Percentiles rank a stretch among this genome's conserved stretches.
Conservation (phyloP, 2,329 filamentous ascomycete genomes). For the Trichoderma hamatum region DNA sequence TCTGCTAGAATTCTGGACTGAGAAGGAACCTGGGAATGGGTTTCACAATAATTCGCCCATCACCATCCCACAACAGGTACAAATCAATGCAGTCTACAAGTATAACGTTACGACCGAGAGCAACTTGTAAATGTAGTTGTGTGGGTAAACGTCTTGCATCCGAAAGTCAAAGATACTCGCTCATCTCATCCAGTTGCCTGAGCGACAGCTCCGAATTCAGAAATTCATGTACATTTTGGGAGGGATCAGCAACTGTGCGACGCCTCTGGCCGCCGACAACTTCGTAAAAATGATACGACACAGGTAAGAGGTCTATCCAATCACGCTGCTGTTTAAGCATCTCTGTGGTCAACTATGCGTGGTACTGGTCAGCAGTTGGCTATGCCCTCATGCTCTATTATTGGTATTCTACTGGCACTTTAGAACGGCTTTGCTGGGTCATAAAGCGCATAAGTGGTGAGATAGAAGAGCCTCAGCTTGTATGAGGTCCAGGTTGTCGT, state of each 20-base stretch:
- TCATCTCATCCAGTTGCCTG: slow-evolving; percentile 24
- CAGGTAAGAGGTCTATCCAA: neutral
- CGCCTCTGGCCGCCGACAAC: neutral
- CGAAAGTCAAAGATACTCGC: slow-evolving; percentile 35
- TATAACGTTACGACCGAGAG: slow-evolving; percentile 34
- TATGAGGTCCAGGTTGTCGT: no score
- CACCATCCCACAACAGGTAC: slow-evolving; percentile 36
- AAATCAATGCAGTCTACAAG: slow-evolving; percentile 40
- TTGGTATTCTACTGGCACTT: neutral
- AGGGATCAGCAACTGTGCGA: neutral
- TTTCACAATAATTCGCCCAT: slow-evolving; percentile 39
- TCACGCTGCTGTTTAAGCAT: neutral
- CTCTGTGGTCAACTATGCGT: neutral
- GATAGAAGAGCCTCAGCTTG: neutral
- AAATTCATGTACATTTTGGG: neutral
- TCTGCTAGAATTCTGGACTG: slow-evolving; percentile 29
- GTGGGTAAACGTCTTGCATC: slow-evolving; percentile 35
- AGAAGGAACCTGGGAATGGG: slow-evolving; percentile 43
- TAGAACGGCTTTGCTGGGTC: neutral
- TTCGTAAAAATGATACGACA: neutral
- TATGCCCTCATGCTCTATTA: neutral
- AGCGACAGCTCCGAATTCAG: slow-evolving; percentile 28
- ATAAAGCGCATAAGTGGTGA: neutral
- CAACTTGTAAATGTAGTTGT: slow-evolving; percentile 34
- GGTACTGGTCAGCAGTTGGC: neutral